phyloP scores from a whole-genome alignment of 2,329 filamentous ascomycete species.

The Aspergillus brunneoviolaceus region DNA sequence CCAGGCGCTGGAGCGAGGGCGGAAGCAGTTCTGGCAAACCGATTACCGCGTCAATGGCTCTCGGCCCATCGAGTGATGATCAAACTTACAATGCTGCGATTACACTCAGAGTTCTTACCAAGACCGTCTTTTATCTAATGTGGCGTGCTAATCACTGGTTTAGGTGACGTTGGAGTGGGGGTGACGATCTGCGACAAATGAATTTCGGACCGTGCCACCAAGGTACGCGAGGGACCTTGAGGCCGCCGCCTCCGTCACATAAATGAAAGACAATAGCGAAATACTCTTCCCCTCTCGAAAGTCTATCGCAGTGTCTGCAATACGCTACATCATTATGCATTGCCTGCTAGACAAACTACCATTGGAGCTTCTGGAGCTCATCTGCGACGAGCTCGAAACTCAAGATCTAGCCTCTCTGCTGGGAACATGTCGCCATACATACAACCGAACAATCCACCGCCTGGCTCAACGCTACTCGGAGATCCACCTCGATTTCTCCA shows the following conservation, averaged over 20 bases:
- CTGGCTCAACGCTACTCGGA: constrained; percentile 14
- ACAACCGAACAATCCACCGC: constrained; percentile 9
- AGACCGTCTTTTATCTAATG: no score
- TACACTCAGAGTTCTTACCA: no score
- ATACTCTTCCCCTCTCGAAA: neutral
- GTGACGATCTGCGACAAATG: neutral
- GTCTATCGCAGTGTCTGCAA: neutral
- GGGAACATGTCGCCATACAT: constrained; percentile 10
- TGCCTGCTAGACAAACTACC: constrained; percentile 1
- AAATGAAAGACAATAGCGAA: neutral
- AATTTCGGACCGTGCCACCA: neutral
- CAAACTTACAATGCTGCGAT: no score
- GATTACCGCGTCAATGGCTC: no score
- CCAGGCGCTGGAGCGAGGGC: no score
- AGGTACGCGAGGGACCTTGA: neutral
- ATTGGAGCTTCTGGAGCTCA: constrained; percentile 11
- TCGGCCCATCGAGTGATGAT: no score
- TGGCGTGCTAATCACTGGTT: no score
- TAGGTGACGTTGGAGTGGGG: no score
- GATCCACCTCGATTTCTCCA: constrained; percentile 13
- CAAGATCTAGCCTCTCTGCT: constrained; percentile 13
- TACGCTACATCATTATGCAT: neutral
- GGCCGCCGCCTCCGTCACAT: neutral
- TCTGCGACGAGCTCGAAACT: constrained; percentile 13
- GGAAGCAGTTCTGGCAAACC: no score